Percentiles rank a stretch among this genome's conserved stretches.
Conservation (phyloP, 2,329 filamentous ascomycete species). For the Xylariaceae sp. region DNA sequence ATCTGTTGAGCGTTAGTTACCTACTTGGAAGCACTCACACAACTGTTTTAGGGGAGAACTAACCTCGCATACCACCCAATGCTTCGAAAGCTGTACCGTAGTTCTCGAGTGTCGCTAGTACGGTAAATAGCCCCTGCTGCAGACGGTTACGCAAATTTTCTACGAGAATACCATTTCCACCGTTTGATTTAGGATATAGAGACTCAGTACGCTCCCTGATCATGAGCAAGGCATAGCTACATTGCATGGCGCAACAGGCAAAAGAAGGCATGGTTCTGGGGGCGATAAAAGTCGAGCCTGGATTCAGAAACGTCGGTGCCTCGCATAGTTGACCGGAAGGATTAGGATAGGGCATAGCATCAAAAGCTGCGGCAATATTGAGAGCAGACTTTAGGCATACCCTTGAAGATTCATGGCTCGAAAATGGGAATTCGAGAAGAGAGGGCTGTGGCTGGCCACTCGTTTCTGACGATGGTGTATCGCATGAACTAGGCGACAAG, state of each 20-base stretch:
- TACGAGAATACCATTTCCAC: constrained; percentile 26
- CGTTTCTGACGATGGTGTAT: constrained; percentile 26
- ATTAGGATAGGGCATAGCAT: constrained; percentile 44
- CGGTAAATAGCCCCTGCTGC: constrained; percentile 41
- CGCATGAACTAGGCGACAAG: constrained; percentile 29
- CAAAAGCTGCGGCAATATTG: constrained; percentile 44
- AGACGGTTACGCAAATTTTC: constrained; percentile 39
- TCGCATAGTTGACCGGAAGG: constrained; percentile 36
- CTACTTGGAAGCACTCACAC: background rate
- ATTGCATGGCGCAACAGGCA: constrained; percentile 45
- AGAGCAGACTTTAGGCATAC: constrained; percentile 48
- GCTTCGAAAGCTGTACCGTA: constrained; percentile 44
- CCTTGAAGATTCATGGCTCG: constrained; percentile 44
- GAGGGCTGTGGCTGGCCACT: constrained; percentile 12
- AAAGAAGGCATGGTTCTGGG: constrained; percentile 45
- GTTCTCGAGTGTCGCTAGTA: constrained; percentile 41
- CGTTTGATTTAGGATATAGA: constrained; percentile 31
- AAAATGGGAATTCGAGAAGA: constrained; percentile 39
- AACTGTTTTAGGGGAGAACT: constrained; percentile 11
- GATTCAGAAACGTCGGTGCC: constrained; percentile 35
- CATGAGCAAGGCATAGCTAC: constrained; percentile 42
- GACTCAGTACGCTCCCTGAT: constrained; percentile 41
- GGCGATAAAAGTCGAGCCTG: constrained; percentile 37
- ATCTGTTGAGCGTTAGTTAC: constrained; percentile 23
- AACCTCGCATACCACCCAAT: constrained; percentile 44